A percentile compares a stretch with the other conserved stretches of the same genome.
phyloP scores from a whole-genome alignment of 2,329 filamentous ascomycete genomes.

The Fusarium dimerum region DNA sequence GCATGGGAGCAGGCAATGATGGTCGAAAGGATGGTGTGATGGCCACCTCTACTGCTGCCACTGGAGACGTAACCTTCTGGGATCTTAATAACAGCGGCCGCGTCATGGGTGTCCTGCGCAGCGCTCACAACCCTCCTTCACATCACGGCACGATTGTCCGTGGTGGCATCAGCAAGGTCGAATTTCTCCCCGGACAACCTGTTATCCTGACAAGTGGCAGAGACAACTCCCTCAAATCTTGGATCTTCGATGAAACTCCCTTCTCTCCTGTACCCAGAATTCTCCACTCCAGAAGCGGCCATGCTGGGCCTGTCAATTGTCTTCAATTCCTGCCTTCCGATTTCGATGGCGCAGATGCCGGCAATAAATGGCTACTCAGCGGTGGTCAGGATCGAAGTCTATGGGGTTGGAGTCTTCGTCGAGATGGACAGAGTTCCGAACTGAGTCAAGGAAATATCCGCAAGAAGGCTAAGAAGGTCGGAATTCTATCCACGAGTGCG shows the following conservation, averaged over 20 bases:
- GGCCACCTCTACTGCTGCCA: conserved; percentile 79
- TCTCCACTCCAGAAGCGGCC: conserved; percentile 83
- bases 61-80: conserved; percentile 93
- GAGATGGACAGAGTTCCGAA: conserved; percentile 91
- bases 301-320: conserved; percentile 81
- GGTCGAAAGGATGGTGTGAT: conserved; percentile 86
- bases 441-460: conserved; percentile 87
- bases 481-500: conserved; percentile 62
- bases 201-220: conserved; percentile 87
- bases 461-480: conserved; percentile 85
- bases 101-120: conserved; percentile 81
- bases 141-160: conserved; percentile 55
- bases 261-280: conserved; percentile 85
- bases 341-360: conserved; percentile 84
- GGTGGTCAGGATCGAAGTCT: conserved; percentile 87
- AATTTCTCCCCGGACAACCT: conserved; percentile 87
- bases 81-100: conserved; percentile 88
- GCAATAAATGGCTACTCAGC: conserved; percentile 92
- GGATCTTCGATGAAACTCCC: conserved; percentile 93
- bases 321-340: conserved; percentile 84
- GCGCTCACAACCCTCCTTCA: conserved; percentile 80
- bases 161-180: conserved; percentile 81
- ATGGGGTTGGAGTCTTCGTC: conserved; percentile 94
- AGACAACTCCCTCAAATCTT: conserved; percentile 92
- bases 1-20: conserved; percentile 83